Evolutionary conservation across 2,329 filamentous ascomycete species (phyloP).

Genomic region (Xylariaceae sp.): DNA sequence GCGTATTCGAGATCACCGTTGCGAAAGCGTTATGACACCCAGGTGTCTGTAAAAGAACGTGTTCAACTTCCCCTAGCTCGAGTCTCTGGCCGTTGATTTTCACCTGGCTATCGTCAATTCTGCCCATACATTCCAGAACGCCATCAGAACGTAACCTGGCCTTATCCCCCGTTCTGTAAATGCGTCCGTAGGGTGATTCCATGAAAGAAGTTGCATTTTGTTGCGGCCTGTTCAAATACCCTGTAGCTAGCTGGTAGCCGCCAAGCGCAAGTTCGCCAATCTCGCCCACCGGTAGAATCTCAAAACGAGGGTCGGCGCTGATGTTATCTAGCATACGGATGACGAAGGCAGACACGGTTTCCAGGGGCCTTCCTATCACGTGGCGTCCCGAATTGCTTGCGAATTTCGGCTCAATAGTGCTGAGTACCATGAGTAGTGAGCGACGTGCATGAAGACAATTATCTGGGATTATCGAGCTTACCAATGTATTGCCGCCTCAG

Average conservation of each 20-base stretch:
- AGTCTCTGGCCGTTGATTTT: constrained; percentile 83
- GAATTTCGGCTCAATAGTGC: constrained; percentile 70
- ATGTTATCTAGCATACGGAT: constrained; percentile 46
- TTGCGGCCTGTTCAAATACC: constrained; percentile 77
- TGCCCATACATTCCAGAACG: constrained; percentile 77
- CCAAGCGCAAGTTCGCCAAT: constrained; percentile 79
- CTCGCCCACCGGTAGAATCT: constrained; percentile 62
- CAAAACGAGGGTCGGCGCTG: constrained; percentile 33
- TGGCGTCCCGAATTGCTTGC: constrained; percentile 53
- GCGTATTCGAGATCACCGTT: constrained; percentile 61
- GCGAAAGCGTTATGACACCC: constrained; percentile 66
- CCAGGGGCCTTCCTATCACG: constrained; percentile 74
- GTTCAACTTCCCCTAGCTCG: constrained; percentile 76
- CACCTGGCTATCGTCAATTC: constrained; percentile 76
- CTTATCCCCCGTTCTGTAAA: constrained; percentile 86
- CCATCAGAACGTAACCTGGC: constrained; percentile 67
- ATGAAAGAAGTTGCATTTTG: constrained; percentile 74
- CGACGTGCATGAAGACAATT: not conserved
- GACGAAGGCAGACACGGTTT: constrained; percentile 77
- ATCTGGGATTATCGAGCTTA: constrained; percentile 28
- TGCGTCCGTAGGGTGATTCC: constrained; percentile 60
- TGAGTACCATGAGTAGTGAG: constrained; percentile 22
- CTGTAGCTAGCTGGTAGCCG: constrained; percentile 73
- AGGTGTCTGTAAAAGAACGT: constrained; percentile 59
- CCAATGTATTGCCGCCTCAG: constrained; percentile 88